phyloP scores from a whole-genome alignment of 495 filamentous ascomycete genomes.

The Penicillium pulvis region DNA sequence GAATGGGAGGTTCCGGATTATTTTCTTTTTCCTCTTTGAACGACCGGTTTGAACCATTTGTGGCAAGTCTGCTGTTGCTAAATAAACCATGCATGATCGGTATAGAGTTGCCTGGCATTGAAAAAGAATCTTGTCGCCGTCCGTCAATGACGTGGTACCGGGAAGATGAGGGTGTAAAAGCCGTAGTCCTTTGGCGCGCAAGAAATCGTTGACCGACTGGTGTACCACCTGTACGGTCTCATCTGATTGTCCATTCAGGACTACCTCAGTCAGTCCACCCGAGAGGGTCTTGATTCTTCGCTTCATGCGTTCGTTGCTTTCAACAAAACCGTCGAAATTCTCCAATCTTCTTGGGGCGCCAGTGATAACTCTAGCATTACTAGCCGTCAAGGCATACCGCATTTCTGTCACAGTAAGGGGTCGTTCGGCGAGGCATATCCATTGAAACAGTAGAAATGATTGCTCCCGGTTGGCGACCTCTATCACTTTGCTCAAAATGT shows the following conservation, averaged over 20 bases:
- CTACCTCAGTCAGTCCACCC: conserved; percentile 19
- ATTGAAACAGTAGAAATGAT: conserved; percentile 16
- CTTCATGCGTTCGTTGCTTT: conserved; percentile 15
- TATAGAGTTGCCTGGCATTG: conserved; percentile 12
- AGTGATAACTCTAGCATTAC: neutral
- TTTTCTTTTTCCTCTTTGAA: neutral
- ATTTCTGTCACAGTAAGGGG: conserved; percentile 22
- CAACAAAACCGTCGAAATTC: conserved; percentile 5
- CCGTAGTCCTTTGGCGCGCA: conserved; percentile 12
- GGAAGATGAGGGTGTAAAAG: conserved; percentile 18
- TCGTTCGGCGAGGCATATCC: conserved; percentile 19
- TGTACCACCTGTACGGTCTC: conserved; percentile 19
- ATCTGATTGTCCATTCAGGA: neutral
- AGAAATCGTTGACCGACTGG: conserved; percentile 25
- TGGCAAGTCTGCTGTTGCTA: neutral
- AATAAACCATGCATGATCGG: conserved; percentile 15
- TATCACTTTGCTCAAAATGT: conserved; percentile 18
- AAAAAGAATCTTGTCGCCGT: conserved; percentile 4
- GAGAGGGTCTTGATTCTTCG: conserved; percentile 13
- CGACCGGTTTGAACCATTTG: neutral
- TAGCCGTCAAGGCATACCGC: conserved; percentile 16
- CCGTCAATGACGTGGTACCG: neutral
- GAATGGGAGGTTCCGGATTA: conserved; percentile 8
- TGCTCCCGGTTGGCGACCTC: neutral
- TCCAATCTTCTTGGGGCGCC: neutral